Evolutionary conservation across 495 filamentous ascomycete species (phyloP), one percentile per base, ranked within the genome.

Genomic region (Filosporella fistucella): DNA sequence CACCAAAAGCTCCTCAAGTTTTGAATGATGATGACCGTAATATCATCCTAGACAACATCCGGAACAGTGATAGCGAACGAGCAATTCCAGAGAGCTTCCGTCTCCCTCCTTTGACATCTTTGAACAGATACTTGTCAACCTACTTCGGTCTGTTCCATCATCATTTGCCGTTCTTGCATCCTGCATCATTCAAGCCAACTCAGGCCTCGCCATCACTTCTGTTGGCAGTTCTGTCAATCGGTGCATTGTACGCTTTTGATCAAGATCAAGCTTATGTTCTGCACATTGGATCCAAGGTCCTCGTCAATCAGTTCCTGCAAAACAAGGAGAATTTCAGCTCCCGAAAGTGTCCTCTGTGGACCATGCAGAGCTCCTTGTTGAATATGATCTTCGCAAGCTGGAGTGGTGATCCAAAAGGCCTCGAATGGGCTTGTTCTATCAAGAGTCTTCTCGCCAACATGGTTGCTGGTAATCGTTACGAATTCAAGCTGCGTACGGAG

Each of bases 321-420:
- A 91, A 95, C 69, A 94, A 95, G 69, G 91, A 96, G 62, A 96
- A 94, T 67, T 96, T 96, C 67, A 94, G 89, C 74, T 97, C 93
- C n/a, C 80, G 90, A 44, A 97, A 96, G 64, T 98, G 93, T 60
- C 93, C 93, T 6, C 69, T 98, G 23, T 97, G 91, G 90, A 88
- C 89, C 29, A 97, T 97, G 86, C 93, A 97, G 63, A 87, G 87
- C 63, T 89, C 89, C 12, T 72, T 98, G 41, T 72, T 98, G 37
- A 98, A 98, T 73, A 97, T 96, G 93, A 86, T 95, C 55, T 97
- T 98, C 65, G 93, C 95, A 29, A 96, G 91, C 74, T 98, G 93
- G 93, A 97, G 94, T 62, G 93, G 93, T 52, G 93, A 97, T 63
- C 80, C 93, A 12, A 97, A 97, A 68, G 94, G 94, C 18, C 76